Evolutionary conservation across 164 flowering plant species (phyloP), one percentile per base, ranked within the genome.

Genomic region (Stephania cephalantha): DNA sequence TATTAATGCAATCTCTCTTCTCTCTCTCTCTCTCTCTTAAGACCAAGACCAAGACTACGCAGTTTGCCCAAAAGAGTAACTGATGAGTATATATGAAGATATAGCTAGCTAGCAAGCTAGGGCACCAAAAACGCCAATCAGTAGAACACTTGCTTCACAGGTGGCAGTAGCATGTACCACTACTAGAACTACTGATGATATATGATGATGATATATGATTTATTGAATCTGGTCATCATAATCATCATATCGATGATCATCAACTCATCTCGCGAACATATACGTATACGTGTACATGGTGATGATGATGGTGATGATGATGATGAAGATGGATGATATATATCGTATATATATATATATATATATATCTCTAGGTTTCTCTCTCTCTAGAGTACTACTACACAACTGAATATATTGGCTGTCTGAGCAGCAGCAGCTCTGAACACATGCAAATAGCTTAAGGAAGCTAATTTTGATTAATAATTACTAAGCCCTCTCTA

Each of bases 391-490:
- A 2, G 42, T 35, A 35, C 42, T 35, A 35, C 42, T 35, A 35
- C 42, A 74, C 77, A 82, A 78, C 78, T 83, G 86, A 87, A 80
- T 35, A 35, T 35, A 35, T 84, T 82, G 80, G 85, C 87, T 85
- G 83, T 88, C 85, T 87, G 84, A 84, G 78, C 78, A 77, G n/a
- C 74, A 84, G 78, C 79, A 77, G n/a, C 74, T 78, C 83, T 83
- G 84, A 72, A 72, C 67, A 70, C 46, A 80, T 81, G 78, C 76
- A 75, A 25, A 20, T 61, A 50, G 55, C 76, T 79, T 4, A 35
- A 35, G 2, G 2, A 35, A 35, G 42, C 42, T 35, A 35, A 35
- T 35, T 35, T 2, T 35, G 42, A 35, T 35, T 35, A 35, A 4
- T 35, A 35, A 35, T 35, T 35, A 35, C 42, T 79, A 70, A 76